Conservation (phyloP, 2,329 filamentous ascomycete genomes). For the Colletotrichum zoysiae region DNA sequence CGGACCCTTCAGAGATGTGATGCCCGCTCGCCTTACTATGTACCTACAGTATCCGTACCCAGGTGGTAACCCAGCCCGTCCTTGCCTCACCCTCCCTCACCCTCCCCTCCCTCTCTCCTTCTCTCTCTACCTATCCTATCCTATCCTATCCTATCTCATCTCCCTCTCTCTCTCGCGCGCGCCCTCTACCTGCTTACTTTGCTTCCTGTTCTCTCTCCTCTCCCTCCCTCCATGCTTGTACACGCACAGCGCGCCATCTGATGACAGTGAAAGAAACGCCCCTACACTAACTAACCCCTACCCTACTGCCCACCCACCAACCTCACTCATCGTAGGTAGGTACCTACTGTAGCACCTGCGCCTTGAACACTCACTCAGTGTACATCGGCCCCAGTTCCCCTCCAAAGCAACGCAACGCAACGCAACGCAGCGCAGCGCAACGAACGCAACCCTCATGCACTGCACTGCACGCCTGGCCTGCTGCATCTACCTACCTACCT, state of each 20-base stretch:
- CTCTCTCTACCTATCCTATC: no score
- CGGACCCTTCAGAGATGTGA: not conserved
- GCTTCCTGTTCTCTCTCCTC: not conserved
- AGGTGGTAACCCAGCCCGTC: no score
- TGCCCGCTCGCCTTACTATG: not conserved
- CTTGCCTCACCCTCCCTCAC: not conserved
- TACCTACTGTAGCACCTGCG: not conserved
- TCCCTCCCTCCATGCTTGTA: not conserved
- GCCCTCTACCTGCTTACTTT: not conserved
- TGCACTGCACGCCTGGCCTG: slow-evolving; percentile 12
- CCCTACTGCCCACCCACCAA: not conserved
- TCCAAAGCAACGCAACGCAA: slow-evolving; percentile 1
- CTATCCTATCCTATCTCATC: not conserved
- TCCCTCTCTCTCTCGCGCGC: not conserved
- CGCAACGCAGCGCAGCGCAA: no score
- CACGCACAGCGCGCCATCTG: not conserved
- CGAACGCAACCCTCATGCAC: slow-evolving; percentile 26
- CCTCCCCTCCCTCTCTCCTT: not conserved
- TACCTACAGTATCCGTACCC: no score
- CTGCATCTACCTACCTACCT: slow-evolving; percentile 21
- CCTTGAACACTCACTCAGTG: not conserved
- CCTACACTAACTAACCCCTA: no score
- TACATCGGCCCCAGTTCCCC: slow-evolving; percentile 5
- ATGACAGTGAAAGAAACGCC: no score
- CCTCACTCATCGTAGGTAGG: no score